phyloP scores from a whole-genome alignment of 1,139 yeast genomes.

The Zygosaccharomyces pseudobailii region DNA sequence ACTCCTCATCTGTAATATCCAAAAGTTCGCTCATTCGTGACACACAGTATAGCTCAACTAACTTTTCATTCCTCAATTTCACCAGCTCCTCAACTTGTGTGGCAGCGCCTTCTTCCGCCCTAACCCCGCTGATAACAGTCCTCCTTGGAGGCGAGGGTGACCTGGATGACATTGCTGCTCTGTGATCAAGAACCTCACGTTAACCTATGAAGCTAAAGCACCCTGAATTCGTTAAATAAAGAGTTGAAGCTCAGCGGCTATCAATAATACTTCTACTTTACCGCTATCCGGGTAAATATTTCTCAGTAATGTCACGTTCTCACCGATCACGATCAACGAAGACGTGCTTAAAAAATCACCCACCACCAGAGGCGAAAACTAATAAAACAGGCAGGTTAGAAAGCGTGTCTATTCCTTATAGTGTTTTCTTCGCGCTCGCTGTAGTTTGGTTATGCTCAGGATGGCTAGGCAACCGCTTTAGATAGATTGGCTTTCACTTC shows the following conservation, averaged over 20 bases:
- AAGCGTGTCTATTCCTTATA: not conserved
- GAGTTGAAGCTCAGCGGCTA: slow-evolving; percentile 1
- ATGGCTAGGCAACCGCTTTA: not conserved
- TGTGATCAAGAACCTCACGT: not conserved
- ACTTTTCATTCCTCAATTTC: slow-evolving; percentile 46
- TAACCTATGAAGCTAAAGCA: not conserved
- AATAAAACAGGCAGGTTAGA: not conserved
- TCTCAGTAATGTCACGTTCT: no score
- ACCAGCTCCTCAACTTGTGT: slow-evolving; percentile 31
- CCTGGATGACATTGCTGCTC: slow-evolving; percentile 10
- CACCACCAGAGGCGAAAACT: slow-evolving; percentile 2
- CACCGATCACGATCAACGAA: not conserved
- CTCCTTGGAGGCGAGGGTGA: slow-evolving; percentile 14
- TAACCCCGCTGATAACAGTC: slow-evolving; percentile 7
- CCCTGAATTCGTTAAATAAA: not conserved
- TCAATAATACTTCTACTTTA: not conserved
- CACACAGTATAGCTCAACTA: slow-evolving; percentile 52
- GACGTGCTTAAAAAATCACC: slow-evolving; percentile 2
- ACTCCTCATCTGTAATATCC: slow-evolving; percentile 20
- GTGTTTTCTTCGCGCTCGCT: not conserved
- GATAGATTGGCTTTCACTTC: not conserved
- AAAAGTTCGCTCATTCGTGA: slow-evolving; percentile 38
- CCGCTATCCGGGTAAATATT: not conserved
- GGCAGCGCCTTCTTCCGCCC: slow-evolving; percentile 4
- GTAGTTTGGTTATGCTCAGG: not conserved